Evolutionary conservation across 1,284 basidiomycete species (phyloP).

Genomic region (Thecaphora thlaspeos): DNA sequence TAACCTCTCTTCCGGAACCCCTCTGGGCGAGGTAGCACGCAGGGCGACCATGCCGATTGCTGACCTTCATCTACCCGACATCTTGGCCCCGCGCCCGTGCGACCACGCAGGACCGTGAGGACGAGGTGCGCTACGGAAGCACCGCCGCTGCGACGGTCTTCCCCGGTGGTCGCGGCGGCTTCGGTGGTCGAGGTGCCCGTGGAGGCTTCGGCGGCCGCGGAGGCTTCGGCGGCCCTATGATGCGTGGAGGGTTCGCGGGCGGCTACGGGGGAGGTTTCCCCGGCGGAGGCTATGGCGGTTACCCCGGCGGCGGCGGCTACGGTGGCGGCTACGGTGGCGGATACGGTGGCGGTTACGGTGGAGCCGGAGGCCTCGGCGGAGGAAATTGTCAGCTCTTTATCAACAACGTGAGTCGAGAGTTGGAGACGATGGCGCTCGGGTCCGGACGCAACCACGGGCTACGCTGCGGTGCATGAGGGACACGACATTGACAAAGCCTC

Average conservation of each 20-base stretch:
- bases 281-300: constrained; percentile 8
- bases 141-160: constrained; percentile 61
- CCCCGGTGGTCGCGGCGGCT: constrained; percentile 32
- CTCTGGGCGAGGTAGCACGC: no score
- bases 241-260: no score
- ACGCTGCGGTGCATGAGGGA: no score
- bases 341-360: no score
- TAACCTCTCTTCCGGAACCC: constrained; percentile 1
- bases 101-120: constrained; percentile 79
- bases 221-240: constrained; percentile 14
- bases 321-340: constrained; percentile 3
- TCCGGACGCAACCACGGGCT: no score
- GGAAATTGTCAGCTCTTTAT: constrained; percentile 74
- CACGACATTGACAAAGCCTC: no score
- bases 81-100: no score
- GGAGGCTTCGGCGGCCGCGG: constrained; percentile 17
- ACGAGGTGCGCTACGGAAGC: constrained; percentile 87
- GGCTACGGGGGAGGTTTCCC: constrained; percentile 14
- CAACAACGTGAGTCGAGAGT: constrained; percentile 64
- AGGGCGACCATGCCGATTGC: no score
- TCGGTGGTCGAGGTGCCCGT: constrained; percentile 10
- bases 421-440: no score
- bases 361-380: constrained; percentile 9
- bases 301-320: constrained; percentile 4
- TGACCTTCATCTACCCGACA: no score